A percentile compares a stretch with the other conserved stretches of the same genome.
Evolutionary conservation across 1,284 basidiomycete genomes (phyloP).

Genomic region (Exobasidium cylindrosporum): DNA sequence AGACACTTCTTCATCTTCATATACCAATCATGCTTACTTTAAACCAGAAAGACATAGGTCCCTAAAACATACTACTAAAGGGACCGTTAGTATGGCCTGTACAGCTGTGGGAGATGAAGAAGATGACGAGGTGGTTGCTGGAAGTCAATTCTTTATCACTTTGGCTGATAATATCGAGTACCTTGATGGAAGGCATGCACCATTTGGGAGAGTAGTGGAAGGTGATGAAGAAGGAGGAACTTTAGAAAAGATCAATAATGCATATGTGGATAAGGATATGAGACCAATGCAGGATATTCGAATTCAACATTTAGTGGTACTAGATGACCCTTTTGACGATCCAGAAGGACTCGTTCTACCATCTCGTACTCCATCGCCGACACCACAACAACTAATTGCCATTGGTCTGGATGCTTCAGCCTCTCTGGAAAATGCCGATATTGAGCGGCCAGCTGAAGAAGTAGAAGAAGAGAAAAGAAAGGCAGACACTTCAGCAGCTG

Average conservation of each 20-base stretch:
- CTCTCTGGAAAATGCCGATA: constrained; percentile 54
- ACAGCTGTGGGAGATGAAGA: constrained; percentile 55
- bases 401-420: constrained; percentile 71
- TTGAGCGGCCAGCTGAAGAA: constrained; percentile 69
- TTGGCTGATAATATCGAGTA: constrained; percentile 86
- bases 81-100: constrained; percentile 68
- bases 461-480: constrained; percentile 73
- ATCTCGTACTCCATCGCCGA: constrained; percentile 68
- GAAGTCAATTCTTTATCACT: constrained; percentile 94
- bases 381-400: constrained; percentile 47
- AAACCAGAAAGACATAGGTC: constrained; percentile 70
- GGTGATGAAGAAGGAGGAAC: constrained; percentile 70
- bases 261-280: constrained; percentile 81
- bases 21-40: constrained; percentile 68
- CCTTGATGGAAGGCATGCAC: constrained; percentile 90
- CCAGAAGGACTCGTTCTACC: constrained; percentile 65
- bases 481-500: constrained; percentile 84
- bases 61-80: constrained; percentile 79
- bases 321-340: constrained; percentile 94
- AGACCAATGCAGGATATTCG: constrained; percentile 88
- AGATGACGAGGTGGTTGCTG: constrained; percentile 74
- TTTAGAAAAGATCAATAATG: constrained; percentile 86
- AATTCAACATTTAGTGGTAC: constrained; percentile 77
- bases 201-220: constrained; percentile 92
- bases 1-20: constrained; percentile 51